Evolutionary conservation across 768 basidiomycete species (phyloP).

Genomic region (Amanita subjunquillea): DNA sequence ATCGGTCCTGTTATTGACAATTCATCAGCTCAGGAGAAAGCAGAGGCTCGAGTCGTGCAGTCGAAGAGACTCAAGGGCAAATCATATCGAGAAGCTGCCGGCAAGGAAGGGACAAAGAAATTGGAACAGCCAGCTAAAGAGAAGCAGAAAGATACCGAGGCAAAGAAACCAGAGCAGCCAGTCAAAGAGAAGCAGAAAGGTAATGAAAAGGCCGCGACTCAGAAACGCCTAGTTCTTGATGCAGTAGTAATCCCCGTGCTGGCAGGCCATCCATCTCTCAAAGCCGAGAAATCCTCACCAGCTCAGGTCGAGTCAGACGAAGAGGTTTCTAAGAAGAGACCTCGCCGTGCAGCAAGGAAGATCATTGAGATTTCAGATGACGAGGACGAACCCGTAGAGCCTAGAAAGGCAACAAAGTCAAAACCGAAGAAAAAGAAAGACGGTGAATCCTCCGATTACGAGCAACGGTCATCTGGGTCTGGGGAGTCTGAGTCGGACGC

Average conservation of each 20-base stretch:
- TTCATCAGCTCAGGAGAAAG: constrained; percentile 39
- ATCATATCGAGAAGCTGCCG: constrained; percentile 54
- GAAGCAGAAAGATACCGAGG: neutral
- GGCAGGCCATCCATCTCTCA: constrained; percentile 12
- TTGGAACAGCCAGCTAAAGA: neutral
- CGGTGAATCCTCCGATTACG: constrained; percentile 24
- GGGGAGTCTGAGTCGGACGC: constrained; percentile 23
- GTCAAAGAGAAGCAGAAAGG: neutral
- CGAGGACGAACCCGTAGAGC: constrained; percentile 22
- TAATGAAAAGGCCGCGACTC: constrained; percentile 2
- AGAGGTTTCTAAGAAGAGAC: constrained; percentile 24
- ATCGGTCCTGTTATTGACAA: constrained; percentile 2
- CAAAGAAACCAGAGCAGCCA: neutral
- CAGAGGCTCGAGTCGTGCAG: constrained; percentile 30
- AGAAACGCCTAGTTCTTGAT: constrained; percentile 25
- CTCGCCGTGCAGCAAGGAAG: constrained; percentile 29
- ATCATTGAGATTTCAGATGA: constrained; percentile 46
- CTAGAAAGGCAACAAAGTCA: constrained; percentile 19
- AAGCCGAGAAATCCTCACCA: constrained; percentile 14
- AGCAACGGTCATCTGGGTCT: constrained; percentile 24
- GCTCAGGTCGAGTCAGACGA: constrained; percentile 27
- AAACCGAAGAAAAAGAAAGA: constrained; percentile 13
- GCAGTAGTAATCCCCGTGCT: constrained; percentile 39
- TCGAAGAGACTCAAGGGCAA: constrained; percentile 72
- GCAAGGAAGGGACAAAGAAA: constrained; percentile 22